These are phyloP conservation scores for Torulaspora gathmanii DNA, from an alignment of 805 yeast species.

Conservation along the genomic window DNA sequence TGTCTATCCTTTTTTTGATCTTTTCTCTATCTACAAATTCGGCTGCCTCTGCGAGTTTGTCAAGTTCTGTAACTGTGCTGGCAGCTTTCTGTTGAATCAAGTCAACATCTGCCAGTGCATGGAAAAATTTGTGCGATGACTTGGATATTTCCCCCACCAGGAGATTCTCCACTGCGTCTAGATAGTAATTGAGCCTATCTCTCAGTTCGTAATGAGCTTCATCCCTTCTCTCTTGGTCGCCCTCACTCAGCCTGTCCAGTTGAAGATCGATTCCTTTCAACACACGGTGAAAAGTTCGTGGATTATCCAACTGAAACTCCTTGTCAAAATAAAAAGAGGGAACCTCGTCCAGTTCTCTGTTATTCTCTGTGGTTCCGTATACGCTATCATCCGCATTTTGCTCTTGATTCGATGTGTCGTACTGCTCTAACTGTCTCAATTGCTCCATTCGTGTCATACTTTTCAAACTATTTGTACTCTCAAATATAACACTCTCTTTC, in stretches of 20 bases:
- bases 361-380: conserved; percentile 22
- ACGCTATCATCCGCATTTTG: conserved; percentile 4
- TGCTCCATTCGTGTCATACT: conserved; percentile 36
- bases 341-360: conserved; percentile 34
- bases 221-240: conserved; percentile 35
- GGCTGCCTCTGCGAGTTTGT: conserved; percentile 45
- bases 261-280: conserved; percentile 51
- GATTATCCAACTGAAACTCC: conserved; percentile 80
- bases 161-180: conserved; percentile 80
- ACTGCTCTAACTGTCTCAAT: conserved; percentile 35
- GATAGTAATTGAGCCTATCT: conserved; percentile 72
- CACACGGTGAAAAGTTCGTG: conserved; percentile 73
- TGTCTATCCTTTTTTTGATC: conserved; percentile 47
- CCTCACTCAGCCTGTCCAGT: conserved; percentile 31
- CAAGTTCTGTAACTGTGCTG: conserved; percentile 45
- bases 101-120: conserved; percentile 74
- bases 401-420: conserved; percentile 5
- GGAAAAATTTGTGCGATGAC: conserved; percentile 80
- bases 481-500: conserved; percentile 43
- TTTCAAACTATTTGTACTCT: conserved; percentile 42
- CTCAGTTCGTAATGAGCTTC: conserved; percentile 57
- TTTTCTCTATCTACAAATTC: conserved; percentile 45
- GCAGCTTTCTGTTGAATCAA: conserved; percentile 53
- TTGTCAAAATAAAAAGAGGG: conserved; percentile 67
- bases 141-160: conserved; percentile 76